Evolutionary conservation across 2,329 filamentous ascomycete genomes (phyloP).

Genomic region (Sarocladium brachiariae): DNA sequence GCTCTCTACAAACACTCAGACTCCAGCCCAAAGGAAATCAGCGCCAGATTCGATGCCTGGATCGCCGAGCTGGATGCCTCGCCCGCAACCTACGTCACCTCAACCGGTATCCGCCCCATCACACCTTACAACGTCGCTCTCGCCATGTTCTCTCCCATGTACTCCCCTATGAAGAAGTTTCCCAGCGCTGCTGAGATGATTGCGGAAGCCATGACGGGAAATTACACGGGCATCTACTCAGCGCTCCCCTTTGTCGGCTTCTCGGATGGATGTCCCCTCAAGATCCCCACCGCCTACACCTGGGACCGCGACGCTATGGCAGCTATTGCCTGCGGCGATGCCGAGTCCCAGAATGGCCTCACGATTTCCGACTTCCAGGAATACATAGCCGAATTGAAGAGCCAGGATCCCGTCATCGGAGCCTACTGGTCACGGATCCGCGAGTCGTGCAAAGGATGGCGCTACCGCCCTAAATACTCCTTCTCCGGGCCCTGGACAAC

Average conservation of each 20-base stretch:
- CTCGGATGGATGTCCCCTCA: constrained; percentile 15
- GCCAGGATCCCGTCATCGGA: constrained; percentile 25
- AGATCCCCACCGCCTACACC: neutral
- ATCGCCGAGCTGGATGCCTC: constrained; percentile 22
- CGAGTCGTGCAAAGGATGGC: constrained; percentile 32
- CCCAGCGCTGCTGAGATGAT: constrained; percentile 12
- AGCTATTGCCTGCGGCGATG: constrained; percentile 30
- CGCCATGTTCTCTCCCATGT: constrained; percentile 20
- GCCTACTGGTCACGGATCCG: constrained; percentile 28
- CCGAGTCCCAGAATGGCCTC: constrained; percentile 17
- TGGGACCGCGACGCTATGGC: constrained; percentile 16
- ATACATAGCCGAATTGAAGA: constrained; percentile 22
- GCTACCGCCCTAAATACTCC: constrained; percentile 30
- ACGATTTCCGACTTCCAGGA: constrained; percentile 19
- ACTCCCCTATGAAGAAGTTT: constrained; percentile 20
- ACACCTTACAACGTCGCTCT: constrained; percentile 24
- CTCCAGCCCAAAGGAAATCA: constrained; percentile 21
- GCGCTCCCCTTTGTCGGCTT: neutral
- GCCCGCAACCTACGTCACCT: constrained; percentile 13
- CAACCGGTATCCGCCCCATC: constrained; percentile 20
- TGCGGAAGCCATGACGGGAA: constrained; percentile 16
- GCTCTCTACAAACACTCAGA: constrained; percentile 22
- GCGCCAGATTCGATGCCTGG: constrained; percentile 24
- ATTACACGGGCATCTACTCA: constrained; percentile 11
- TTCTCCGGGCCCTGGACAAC: constrained; percentile 30